Conservation (phyloP, 2,329 filamentous ascomycete species). For the Stachybotrys echinatus region DNA sequence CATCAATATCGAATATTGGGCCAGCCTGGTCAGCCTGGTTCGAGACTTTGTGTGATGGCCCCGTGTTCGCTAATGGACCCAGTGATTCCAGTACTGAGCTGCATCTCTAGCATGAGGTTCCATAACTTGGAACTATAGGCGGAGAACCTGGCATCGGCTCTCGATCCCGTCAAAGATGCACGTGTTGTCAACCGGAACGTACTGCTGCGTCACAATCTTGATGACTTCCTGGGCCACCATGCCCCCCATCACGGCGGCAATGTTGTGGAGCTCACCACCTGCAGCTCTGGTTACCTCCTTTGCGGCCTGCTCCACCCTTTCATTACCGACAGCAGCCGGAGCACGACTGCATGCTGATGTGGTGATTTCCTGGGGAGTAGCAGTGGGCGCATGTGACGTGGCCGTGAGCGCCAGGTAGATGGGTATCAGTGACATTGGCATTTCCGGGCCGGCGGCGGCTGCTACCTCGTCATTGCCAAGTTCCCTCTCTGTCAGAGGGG, state of each 20-base stretch:
- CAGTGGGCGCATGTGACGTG: slow-evolving; percentile 38
- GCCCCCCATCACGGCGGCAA: slow-evolving; percentile 80
- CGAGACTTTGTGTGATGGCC: not conserved
- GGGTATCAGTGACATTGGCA: slow-evolving; percentile 57
- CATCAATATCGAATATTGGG: not conserved
- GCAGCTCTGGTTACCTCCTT: slow-evolving; percentile 70
- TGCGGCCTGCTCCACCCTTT: slow-evolving; percentile 48
- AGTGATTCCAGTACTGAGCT: not conserved
- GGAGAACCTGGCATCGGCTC: slow-evolving; percentile 55
- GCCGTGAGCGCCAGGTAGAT: slow-evolving; percentile 63
- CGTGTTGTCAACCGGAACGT: slow-evolving; percentile 65
- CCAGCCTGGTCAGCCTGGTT: not conserved
- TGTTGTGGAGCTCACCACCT: slow-evolving; percentile 87
- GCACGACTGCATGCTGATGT: slow-evolving; percentile 34
- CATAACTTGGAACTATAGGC: slow-evolving; percentile 30
- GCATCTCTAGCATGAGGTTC: not conserved
- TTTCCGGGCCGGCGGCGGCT: slow-evolving; percentile 37
- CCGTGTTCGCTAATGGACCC: not conserved
- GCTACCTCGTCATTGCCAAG: slow-evolving; percentile 48
- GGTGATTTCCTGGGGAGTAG: slow-evolving; percentile 50
- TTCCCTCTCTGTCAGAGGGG: slow-evolving; percentile 40
- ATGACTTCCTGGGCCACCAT: slow-evolving; percentile 97
- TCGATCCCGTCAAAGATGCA: slow-evolving; percentile 66
- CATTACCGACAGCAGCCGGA: slow-evolving; percentile 42
- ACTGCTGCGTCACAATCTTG: slow-evolving; percentile 75